Evolutionary conservation across 2,329 filamentous ascomycete species (phyloP).

Genomic region (Penicillium sclerotigenum): DNA sequence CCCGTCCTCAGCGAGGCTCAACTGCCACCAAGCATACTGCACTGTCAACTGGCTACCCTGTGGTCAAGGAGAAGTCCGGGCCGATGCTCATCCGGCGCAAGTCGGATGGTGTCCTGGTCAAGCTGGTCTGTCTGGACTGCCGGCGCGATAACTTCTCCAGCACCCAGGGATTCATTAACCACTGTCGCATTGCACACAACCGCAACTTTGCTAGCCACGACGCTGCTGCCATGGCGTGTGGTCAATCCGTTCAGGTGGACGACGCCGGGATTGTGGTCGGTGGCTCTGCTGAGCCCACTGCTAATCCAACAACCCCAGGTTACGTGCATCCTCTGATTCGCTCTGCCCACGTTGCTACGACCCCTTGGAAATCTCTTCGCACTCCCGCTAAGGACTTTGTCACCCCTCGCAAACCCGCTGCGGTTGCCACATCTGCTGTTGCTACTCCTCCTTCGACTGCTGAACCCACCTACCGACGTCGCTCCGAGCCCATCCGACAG

Average conservation of each 20-base stretch:
- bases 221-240: conserved; percentile 83
- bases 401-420: conserved; percentile 23
- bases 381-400: conserved; percentile 10
- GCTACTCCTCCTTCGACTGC: conserved; percentile 25
- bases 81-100: conserved; percentile 82
- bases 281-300: conserved; percentile 31
- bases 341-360: conserved; percentile 48
- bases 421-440: conserved; percentile 17
- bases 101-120: conserved; percentile 77
- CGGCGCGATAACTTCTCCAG: conserved; percentile 88
- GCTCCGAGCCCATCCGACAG: conserved; percentile 21
- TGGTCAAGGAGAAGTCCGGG: conserved; percentile 75
- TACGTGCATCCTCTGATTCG: conserved; percentile 63
- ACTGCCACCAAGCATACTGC: conserved; percentile 65
- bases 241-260: conserved; percentile 72
- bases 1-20: conserved; percentile 57
- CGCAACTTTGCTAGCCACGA: conserved; percentile 95
- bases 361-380: conserved; percentile 6
- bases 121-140: conserved; percentile 86
- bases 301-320: conserved; percentile 41
- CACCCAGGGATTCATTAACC: conserved; percentile 98
- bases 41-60: conserved; percentile 66
- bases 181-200: conserved; percentile 93
- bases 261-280: conserved; percentile 52
- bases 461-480: conserved; percentile 7